Base-by-base conservation (phyloP, 2,329 filamentous ascomycete species). In the Thermochaetoides dissita region DNA sequence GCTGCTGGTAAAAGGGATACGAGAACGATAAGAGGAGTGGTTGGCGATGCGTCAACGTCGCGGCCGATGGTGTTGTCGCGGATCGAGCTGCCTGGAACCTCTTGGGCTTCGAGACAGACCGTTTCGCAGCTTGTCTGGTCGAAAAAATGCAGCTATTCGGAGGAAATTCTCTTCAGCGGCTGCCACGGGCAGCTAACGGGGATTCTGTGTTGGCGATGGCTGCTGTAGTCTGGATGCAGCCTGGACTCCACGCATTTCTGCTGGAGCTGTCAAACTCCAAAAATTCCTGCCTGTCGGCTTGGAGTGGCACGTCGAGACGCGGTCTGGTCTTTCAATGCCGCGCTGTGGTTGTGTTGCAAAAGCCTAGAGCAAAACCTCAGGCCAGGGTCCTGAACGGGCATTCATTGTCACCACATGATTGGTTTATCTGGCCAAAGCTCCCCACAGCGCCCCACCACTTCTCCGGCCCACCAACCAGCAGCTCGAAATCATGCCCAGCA, bases 301-400 rank as follows among this genome's bases (percentile, higher is more conserved):
- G 51, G 53, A 56, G 38, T 10, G 58, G 60, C 61, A 63, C 59
- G 60, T 61, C 60, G 48, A 50, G 53, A 61, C 60, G 61, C 60
- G 60, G 51, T 56, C 47, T 43, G 17, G 17, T 45, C 39, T 42
- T 45, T 39, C 37, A 33, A 36, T 34, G 35, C 40, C 46, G 42
- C 46, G 44, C 48, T 46, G 38, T 39, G 36, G 39, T 43, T 43
- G 17, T 44, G 42, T 40, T 41, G 39, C 39, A 35, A 39, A 38
- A 37, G n/a, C 32, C 39, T 34, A 31, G 28, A 11, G 17, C 17
- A 24, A 24, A 24, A 24, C 17, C 17, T 24, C 17, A 24, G 17
- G 17, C 17, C 41, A 41, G 34, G 38, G 35, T 40, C 40, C 12
- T 12, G 29, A 37, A 30, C 30, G 37, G 28, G 17, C 28, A 36